A percentile compares a stretch with the other conserved stretches of the same genome.
Evolutionary conservation across 2,329 filamentous ascomycete genomes (phyloP).

Genomic region (Clonostachys chloroleuca): DNA sequence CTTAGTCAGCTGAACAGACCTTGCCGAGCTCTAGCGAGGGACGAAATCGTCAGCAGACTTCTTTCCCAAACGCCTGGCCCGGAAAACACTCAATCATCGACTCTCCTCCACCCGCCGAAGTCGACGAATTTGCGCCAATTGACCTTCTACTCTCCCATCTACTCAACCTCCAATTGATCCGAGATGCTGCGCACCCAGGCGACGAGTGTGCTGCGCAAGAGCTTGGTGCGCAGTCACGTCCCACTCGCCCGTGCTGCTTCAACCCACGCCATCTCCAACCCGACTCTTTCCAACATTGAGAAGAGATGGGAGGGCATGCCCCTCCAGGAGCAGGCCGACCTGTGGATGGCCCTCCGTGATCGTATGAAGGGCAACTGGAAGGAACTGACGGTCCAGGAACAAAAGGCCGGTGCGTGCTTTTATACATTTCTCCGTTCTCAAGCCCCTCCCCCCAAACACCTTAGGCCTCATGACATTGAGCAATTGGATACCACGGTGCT

Average conservation of each 20-base stretch:
- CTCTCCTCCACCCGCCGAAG: neutral
- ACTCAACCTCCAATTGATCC: neutral
- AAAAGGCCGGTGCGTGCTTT: constrained; percentile 88
- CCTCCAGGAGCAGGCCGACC: constrained; percentile 96
- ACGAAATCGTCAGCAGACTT: constrained; percentile 1
- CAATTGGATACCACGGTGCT: too few relatives aligned
- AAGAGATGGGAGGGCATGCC: constrained; percentile 99
- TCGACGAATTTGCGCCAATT: neutral
- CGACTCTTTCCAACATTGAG: constrained; percentile 96
- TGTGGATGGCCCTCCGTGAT: constrained; percentile 98
- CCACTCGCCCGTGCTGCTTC: constrained; percentile 47
- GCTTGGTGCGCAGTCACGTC: constrained; percentile 37
- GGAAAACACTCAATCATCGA: constrained; percentile 2
- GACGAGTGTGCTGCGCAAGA: constrained; percentile 47
- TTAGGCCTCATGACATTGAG: too few relatives aligned
- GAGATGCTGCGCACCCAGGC: constrained; percentile 45
- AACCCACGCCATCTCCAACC: constrained; percentile 92
- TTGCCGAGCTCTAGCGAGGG: constrained; percentile 1
- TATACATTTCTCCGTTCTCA: neutral
- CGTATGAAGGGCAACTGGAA: constrained; percentile 98
- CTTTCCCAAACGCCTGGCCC: neutral
- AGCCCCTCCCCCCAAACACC: too few relatives aligned
- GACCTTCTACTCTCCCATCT: neutral
- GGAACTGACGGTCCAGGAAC: constrained; percentile 92
- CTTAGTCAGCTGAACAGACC: constrained; percentile 4